Conservation (phyloP, 1,139 yeast genomes). For the Geotrichum europaeum region DNA sequence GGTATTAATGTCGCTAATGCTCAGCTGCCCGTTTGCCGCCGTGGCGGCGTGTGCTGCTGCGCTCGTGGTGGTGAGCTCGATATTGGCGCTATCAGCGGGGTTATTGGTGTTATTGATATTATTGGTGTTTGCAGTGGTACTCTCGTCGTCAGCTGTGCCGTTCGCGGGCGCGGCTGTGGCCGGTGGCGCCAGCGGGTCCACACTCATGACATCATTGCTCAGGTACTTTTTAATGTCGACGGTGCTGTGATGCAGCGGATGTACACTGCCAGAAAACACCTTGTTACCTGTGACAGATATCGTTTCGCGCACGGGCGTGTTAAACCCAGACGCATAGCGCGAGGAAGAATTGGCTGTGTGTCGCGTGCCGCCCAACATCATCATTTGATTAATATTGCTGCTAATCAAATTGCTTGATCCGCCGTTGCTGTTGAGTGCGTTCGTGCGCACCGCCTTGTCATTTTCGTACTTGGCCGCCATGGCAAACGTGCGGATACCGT, state of each 20-base stretch:
- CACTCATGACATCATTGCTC: slow-evolving; percentile 4
- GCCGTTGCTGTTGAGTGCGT: slow-evolving; percentile 23
- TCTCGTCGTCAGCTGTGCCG: neutral
- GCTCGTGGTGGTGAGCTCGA: slow-evolving; percentile 7
- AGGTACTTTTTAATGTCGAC: slow-evolving; percentile 7
- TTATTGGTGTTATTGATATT: neutral
- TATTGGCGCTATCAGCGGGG: neutral
- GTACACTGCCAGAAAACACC: slow-evolving; percentile 10
- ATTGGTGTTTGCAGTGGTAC: neutral
- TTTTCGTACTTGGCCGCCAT: slow-evolving; percentile 83
- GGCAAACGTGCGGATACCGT: slow-evolving; percentile 80
- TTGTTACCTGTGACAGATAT: slow-evolving; percentile 3
- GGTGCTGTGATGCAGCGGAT: slow-evolving; percentile 14
- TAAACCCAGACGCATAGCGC: slow-evolving; percentile 5
- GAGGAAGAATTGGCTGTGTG: slow-evolving; percentile 17
- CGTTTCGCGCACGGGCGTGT: slow-evolving; percentile 7
- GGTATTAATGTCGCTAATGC: slow-evolving; percentile 15
- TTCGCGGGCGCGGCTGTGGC: slow-evolving; percentile 15
- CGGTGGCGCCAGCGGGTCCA: slow-evolving; percentile 1
- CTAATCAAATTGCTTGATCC: slow-evolving; percentile 14
- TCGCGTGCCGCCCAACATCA: slow-evolving; percentile 14
- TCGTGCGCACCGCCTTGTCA: slow-evolving; percentile 54
- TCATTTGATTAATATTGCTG: slow-evolving; percentile 11
- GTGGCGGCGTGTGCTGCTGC: slow-evolving; percentile 17
- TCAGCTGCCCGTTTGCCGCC: slow-evolving; percentile 4